Percentiles rank a stretch among this genome's conserved stretches.
phyloP scores from a whole-genome alignment of 495 filamentous ascomycete genomes.

The Lasiosphaeria ovina region DNA sequence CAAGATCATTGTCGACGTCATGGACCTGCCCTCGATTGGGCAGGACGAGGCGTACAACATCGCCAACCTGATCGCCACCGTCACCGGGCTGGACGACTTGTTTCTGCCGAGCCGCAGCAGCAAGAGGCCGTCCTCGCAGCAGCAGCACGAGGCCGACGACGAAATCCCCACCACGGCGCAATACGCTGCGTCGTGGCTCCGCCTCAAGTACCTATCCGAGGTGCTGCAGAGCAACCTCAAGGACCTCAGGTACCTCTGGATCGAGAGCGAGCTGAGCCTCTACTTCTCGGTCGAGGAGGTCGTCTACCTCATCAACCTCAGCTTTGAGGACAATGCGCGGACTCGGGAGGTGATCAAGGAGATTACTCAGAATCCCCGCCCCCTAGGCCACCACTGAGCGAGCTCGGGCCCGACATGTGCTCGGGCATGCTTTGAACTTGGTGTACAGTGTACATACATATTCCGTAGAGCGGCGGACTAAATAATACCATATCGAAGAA shows the following conservation, averaged over 20 bases:
- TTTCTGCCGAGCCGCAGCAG: slow-evolving; percentile 60
- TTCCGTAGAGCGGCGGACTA: too few species aligned
- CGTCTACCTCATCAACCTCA: slow-evolving; percentile 78
- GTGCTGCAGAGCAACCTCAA: slow-evolving; percentile 86
- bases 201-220: slow-evolving; percentile 83
- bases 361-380: slow-evolving; percentile 55
- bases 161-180: slow-evolving; percentile 67
- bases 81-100: slow-evolving; percentile 70
- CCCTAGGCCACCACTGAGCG: background rate
- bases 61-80: slow-evolving; percentile 63
- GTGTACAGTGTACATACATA: too few species aligned
- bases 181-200: slow-evolving; percentile 81
- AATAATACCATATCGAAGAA: too few species aligned
- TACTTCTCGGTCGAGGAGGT: slow-evolving; percentile 85
- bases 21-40: slow-evolving; percentile 82
- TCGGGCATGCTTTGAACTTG: background rate
- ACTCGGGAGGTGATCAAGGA: slow-evolving; percentile 74
- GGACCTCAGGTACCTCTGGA: slow-evolving; percentile 87
- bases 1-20: slow-evolving; percentile 80
- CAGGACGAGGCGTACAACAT: slow-evolving; percentile 82
- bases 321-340: slow-evolving; percentile 86
- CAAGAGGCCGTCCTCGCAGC: slow-evolving; percentile 10
- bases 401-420: background rate
- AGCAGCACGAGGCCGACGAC: slow-evolving; percentile 29
- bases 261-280: slow-evolving; percentile 76